Conservation (phyloP, 768 basidiomycete genomes). For the Jaapia argillacea region DNA sequence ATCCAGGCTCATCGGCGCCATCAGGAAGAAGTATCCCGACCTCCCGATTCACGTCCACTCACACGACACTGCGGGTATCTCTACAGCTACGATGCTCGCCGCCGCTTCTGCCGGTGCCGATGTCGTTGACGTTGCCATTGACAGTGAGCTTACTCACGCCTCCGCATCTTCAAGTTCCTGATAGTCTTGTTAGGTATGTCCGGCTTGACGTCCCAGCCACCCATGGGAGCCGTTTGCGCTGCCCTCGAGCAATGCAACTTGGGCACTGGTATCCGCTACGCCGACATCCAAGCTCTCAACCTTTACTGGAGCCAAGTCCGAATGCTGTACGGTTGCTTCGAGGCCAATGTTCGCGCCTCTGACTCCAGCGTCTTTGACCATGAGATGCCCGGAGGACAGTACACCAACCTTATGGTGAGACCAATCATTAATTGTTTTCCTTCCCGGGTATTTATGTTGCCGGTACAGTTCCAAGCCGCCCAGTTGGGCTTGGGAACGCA, state of each 20-base stretch:
- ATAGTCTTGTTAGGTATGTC: conserved; percentile 70
- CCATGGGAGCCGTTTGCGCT: conserved; percentile 95
- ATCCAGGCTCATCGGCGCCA: conserved; percentile 79
- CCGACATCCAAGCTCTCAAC: conserved; percentile 96
- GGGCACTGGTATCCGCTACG: conserved; percentile 94
- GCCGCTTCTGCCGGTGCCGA: conserved; percentile 96
- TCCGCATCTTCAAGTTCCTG: conserved; percentile 4
- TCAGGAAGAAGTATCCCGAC: conserved; percentile 93
- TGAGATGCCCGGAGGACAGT: conserved; percentile 98
- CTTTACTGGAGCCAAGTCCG: conserved; percentile 97
- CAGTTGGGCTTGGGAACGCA: conserved; percentile 96
- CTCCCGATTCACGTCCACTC: conserved; percentile 99
- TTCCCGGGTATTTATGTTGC: too few species aligned
- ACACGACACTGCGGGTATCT: conserved; percentile 98
- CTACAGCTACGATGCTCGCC: conserved; percentile 95
- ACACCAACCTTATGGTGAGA: conserved; percentile 91
- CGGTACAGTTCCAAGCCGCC: conserved; percentile 86
- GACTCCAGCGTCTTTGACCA: conserved; percentile 98
- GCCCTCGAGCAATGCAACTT: conserved; percentile 91
- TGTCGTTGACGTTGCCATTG: conserved; percentile 96
- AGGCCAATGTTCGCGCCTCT: conserved; percentile 94
- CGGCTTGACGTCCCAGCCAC: conserved; percentile 94
- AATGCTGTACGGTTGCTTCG: conserved; percentile 91
- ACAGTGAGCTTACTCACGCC: conserved; percentile 50
- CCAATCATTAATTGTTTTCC: too few species aligned